These are phyloP conservation scores for Salvia sclarea DNA, from an alignment of 305 asterid species.

Conservation along the genomic window DNA sequence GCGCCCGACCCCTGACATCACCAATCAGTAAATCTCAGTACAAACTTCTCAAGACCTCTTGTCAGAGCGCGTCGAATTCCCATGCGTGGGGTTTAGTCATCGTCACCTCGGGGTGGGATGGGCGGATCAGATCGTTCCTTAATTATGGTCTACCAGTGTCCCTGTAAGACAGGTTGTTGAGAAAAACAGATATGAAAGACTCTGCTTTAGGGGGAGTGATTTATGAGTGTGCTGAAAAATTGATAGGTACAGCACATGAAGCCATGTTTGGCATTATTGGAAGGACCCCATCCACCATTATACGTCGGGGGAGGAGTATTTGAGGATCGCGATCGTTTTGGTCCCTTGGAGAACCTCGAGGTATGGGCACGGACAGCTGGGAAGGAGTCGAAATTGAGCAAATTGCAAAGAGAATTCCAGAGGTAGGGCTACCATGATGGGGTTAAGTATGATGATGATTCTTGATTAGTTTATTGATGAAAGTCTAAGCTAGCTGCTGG, in stretches of 20 bases:
- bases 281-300: conserved; percentile 28
- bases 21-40: conserved; percentile 61
- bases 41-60: conserved; percentile 62
- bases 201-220: conserved; percentile 14
- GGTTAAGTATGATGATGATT: conserved; percentile 13
- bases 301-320: conserved; percentile 6
- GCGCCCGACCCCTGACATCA: conserved; percentile 31
- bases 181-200: conserved; percentile 22
- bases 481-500: conserved; percentile 15
- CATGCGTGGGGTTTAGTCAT: conserved; percentile 91
- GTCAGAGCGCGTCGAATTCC: conserved; percentile 56
- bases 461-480: conserved; percentile 5
- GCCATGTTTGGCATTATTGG: conserved; percentile 34
- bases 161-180: conserved; percentile 36
- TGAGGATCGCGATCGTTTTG: conserved; percentile 16
- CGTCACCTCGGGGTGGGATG: conserved; percentile 86
- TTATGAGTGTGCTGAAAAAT: conserved; percentile 13
- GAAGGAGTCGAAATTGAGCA: conserved; percentile 20
- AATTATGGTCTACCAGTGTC: conserved; percentile 84
- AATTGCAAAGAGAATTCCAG: conserved; percentile 11
- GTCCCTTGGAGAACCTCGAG: conserved; percentile 6
- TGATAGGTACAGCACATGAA: conserved; percentile 38
- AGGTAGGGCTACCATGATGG: conserved; percentile 13
- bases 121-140: conserved; percentile 81
- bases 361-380: conserved; percentile 34